phyloP scores from a whole-genome alignment of 129 eudicot species.

The Escallonia herrerae region DNA sequence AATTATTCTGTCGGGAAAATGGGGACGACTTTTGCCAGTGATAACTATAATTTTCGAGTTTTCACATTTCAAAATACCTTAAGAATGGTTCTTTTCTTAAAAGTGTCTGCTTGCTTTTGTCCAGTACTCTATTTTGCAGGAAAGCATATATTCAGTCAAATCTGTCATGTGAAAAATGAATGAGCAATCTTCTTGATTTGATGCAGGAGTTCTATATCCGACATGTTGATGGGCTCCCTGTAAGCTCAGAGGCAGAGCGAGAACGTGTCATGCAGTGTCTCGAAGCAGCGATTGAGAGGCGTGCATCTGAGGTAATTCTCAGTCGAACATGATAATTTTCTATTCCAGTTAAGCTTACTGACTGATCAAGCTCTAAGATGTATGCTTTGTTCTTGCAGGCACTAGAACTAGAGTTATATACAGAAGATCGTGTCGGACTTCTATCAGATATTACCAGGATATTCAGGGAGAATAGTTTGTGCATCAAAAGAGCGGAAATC shows the following conservation, averaged over 20 bases:
- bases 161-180: neutral
- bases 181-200: neutral
- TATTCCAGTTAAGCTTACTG: neutral
- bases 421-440: slow-evolving; percentile 82
- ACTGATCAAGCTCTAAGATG: neutral
- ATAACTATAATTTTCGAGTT: no score
- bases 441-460: slow-evolving; percentile 89
- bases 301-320: slow-evolving; percentile 62
- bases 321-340: neutral
- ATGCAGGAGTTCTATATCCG: slow-evolving; percentile 84
- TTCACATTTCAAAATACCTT: no score
- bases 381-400: slow-evolving; percentile 37
- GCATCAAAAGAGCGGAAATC: slow-evolving; percentile 82
- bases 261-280: slow-evolving; percentile 85
- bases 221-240: slow-evolving; percentile 79
- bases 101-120: no score
- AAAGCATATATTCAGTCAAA: neutral
- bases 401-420: slow-evolving; percentile 56
- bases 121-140: no score
- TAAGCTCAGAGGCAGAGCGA: slow-evolving; percentile 94
- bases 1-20: neutral
- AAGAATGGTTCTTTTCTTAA: no score
- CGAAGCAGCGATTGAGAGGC: slow-evolving; percentile 92
- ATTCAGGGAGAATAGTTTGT: slow-evolving; percentile 76
- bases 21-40: no score